These are phyloP conservation scores for Penicillium concentricum DNA, from an alignment of 2,329 filamentous ascomycete species.

Conservation along the genomic window DNA sequence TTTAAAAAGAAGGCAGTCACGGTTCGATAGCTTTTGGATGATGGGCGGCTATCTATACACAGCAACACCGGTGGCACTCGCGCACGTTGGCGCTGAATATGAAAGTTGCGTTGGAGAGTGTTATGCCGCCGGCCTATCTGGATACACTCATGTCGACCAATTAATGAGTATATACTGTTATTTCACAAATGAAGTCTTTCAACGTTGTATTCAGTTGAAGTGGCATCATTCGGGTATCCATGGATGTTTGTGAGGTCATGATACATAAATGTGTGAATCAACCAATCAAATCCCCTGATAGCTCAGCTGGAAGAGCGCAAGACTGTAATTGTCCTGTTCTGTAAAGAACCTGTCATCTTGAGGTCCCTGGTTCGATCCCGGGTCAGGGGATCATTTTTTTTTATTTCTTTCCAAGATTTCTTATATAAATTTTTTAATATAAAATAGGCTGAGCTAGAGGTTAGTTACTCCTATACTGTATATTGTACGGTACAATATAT, in stretches of 20 bases:
- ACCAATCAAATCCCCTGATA: slow-evolving; percentile 3
- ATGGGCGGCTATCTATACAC: no score
- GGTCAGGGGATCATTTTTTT: slow-evolving; percentile 2
- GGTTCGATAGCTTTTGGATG: no score
- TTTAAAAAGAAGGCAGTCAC: no score
- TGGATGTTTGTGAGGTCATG: no score
- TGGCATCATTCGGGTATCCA: no score
- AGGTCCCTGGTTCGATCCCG: slow-evolving; percentile 8
- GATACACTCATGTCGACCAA: neutral
- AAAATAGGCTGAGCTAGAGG: no score
- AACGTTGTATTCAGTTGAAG: no score
- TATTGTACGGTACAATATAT: no score
- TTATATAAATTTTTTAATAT: no score
- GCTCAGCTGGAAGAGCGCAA: slow-evolving; percentile 8
- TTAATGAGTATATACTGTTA: neutral
- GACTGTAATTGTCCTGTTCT: neutral
- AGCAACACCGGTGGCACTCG: slow-evolving; percentile 41
- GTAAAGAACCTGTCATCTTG: neutral
- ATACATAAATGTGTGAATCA: rapidly evolving
- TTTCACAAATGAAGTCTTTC: no score
- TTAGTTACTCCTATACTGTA: no score
- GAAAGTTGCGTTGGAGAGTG: slow-evolving; percentile 33
- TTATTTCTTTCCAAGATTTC: neutral
- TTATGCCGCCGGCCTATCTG: slow-evolving; percentile 36
- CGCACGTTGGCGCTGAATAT: slow-evolving; percentile 49